Conservation (phyloP, 441 rosid species). For the Erodium texanum region DNA sequence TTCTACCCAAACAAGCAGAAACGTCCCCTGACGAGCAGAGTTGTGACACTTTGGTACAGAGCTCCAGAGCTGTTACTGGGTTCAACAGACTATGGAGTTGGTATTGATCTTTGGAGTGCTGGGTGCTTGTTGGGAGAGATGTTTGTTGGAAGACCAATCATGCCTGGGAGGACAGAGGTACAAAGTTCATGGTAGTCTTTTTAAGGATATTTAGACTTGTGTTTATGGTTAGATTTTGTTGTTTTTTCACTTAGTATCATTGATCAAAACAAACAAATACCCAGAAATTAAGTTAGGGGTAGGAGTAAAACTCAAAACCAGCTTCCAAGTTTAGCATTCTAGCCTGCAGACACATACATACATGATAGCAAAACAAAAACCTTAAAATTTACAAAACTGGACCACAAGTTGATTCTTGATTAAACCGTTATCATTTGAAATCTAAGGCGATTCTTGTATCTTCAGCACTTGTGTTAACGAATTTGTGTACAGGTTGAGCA, state of each 20-base stretch:
- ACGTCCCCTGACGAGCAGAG: conserved; percentile 79
- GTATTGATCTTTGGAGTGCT: conserved; percentile 93
- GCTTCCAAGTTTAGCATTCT: too few relatives aligned
- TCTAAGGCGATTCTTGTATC: background rate
- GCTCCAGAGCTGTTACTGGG: conserved; percentile 93
- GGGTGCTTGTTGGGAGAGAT: conserved; percentile 92
- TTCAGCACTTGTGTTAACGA: background rate
- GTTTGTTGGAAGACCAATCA: conserved; percentile 76
- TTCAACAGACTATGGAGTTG: conserved; percentile 56
- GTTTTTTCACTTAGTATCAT: too few relatives aligned
- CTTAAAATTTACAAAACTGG: too few relatives aligned
- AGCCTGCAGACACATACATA: too few relatives aligned
- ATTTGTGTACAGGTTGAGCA: conserved; percentile 60
- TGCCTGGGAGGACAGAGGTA: conserved; percentile 94
- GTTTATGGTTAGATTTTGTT: too few relatives aligned
- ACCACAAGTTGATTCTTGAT: background rate
- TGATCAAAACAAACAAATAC: too few relatives aligned
- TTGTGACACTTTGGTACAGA: conserved; percentile 91
- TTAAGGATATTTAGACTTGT: too few relatives aligned
- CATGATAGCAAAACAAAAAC: too few relatives aligned
- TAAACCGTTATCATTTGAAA: too few relatives aligned
- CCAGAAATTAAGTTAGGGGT: too few relatives aligned
- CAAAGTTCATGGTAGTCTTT: background rate
- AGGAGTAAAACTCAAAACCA: too few relatives aligned
- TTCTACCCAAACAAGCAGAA: conserved; percentile 42